Conservation (phyloP, 164 flowering plant genomes). For the Akebia trifoliata region DNA sequence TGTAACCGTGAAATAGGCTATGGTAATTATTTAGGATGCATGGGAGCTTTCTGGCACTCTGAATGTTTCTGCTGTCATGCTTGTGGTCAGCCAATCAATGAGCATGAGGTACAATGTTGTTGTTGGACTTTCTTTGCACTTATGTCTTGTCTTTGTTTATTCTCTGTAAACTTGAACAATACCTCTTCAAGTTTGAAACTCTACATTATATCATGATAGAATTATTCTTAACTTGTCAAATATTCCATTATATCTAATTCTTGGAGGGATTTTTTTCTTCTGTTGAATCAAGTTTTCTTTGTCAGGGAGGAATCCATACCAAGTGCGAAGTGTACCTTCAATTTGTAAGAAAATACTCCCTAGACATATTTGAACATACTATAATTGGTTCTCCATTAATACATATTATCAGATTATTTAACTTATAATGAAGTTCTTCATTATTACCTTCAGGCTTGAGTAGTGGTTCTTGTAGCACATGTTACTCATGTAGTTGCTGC, state of each 20-base stretch:
- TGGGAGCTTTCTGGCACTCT: conserved; percentile 86
- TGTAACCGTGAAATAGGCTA: conserved; percentile 65
- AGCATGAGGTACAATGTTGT: conserved; percentile 88
- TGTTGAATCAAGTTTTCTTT: conserved; percentile 79
- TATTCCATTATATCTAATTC: conserved; percentile 12
- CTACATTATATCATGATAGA: not conserved
- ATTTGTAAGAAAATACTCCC: conserved; percentile 55
- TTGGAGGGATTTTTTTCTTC: conserved; percentile 36
- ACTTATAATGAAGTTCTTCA: too few species aligned
- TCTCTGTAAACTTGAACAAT: too few species aligned
- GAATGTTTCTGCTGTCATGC: conserved; percentile 72
- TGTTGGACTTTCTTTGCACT: too few species aligned
- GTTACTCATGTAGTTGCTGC: too few species aligned
- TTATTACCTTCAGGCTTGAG: too few species aligned
- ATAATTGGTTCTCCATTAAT: too few species aligned
- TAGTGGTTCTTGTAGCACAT: too few species aligned
- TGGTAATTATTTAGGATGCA: conserved; percentile 77
- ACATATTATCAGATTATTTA: too few species aligned
- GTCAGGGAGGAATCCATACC: conserved; percentile 75
- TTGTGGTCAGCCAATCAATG: conserved; percentile 72
- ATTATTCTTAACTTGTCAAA: not conserved
- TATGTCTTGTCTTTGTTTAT: too few species aligned
- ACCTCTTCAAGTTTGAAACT: too few species aligned
- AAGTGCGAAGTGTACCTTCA: conserved; percentile 95
- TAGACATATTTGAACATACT: not conserved